Conservation (phyloP, 2,329 filamentous ascomycete species). For the Penicillium rolfsii region DNA sequence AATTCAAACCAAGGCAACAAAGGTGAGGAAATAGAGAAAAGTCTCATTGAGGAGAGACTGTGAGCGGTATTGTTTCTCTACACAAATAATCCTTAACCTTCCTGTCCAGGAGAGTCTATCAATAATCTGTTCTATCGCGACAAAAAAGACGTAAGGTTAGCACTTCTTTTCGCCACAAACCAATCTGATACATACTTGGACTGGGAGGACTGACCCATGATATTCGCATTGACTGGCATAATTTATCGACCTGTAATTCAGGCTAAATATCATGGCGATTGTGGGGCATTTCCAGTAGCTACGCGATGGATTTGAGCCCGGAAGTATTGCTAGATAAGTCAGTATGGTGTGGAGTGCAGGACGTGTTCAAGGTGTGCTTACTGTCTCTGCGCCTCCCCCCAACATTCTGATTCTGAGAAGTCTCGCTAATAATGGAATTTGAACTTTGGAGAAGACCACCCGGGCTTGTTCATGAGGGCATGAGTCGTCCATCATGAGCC, state of each 20-base stretch:
- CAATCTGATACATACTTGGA: neutral
- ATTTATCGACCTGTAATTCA: neutral
- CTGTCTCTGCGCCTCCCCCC: constrained; percentile 8
- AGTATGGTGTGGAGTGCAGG: constrained; percentile 3
- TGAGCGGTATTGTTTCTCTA: neutral
- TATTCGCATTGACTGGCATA: neutral
- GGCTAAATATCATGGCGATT: neutral
- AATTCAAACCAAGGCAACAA: neutral
- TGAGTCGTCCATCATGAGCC: constrained; percentile 6
- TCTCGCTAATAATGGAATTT: constrained; percentile 2
- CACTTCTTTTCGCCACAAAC: neutral
- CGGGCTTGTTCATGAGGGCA: constrained; percentile 4
- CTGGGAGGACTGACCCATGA: neutral
- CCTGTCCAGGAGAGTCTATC: neutral
- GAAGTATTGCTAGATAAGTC: constrained; percentile 4
- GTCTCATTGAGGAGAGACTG: neutral
- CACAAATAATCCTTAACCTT: neutral
- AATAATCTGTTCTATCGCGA: neutral
- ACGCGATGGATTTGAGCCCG: constrained; percentile 6
- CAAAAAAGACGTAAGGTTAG: neutral
- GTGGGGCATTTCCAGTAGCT: constrained; percentile 4
- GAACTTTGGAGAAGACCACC: constrained; percentile 6
- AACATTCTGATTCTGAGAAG: constrained; percentile 9
- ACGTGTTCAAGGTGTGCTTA: neutral
- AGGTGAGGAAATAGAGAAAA: neutral